phyloP scores from a whole-genome alignment of 805 yeast genomes.

The Pichia kluyveri region DNA sequence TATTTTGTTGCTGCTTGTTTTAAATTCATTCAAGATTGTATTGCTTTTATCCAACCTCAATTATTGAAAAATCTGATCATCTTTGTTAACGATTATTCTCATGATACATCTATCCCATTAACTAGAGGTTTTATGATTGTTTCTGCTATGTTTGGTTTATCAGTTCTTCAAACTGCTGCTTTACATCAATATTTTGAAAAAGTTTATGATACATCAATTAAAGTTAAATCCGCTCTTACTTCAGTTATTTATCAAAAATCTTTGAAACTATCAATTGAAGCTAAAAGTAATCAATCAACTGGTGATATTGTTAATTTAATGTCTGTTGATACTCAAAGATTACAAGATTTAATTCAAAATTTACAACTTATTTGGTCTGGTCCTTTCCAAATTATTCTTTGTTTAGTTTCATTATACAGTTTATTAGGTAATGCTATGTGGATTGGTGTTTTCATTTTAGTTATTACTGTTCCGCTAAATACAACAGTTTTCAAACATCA shows the following conservation, averaged over 20 bases:
- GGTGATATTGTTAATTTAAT: slow-evolving; percentile 92
- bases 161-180: slow-evolving; percentile 68
- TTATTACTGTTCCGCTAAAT: slow-evolving; percentile 73
- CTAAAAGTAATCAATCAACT: slow-evolving; percentile 61
- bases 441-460: slow-evolving; percentile 82
- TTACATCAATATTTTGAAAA: slow-evolving; percentile 75
- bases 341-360: slow-evolving; percentile 74
- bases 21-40: slow-evolving; percentile 65
- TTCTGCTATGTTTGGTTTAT: slow-evolving; percentile 61
- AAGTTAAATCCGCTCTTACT: slow-evolving; percentile 60
- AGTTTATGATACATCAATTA: slow-evolving; percentile 69
- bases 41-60: slow-evolving; percentile 86
- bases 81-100: slow-evolving; percentile 44
- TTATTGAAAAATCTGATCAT: slow-evolving; percentile 56
- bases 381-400: slow-evolving; percentile 76
- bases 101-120: slow-evolving; percentile 45
- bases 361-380: slow-evolving; percentile 85
- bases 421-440: slow-evolving; percentile 87
- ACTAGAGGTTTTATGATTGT: slow-evolving; percentile 73
- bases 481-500: slow-evolving; percentile 58
- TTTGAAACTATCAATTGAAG: slow-evolving; percentile 59
- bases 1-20: slow-evolving; percentile 63
- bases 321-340: slow-evolving; percentile 88
- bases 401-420: slow-evolving; percentile 63
- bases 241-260: slow-evolving; percentile 63